phyloP scores from a whole-genome alignment of 306 rosid genomes.

The Pueraria montana region DNA sequence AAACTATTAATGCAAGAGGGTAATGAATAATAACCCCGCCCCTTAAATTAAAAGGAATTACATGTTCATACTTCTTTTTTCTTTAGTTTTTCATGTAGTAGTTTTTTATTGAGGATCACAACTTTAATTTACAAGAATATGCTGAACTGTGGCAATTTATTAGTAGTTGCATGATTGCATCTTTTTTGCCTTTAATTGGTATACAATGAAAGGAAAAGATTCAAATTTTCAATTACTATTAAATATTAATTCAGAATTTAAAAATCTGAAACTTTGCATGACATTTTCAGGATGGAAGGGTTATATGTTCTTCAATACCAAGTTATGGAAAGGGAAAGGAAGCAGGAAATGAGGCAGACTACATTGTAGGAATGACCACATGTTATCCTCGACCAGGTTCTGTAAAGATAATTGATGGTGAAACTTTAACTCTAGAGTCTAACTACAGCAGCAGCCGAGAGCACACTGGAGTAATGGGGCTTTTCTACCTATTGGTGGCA shows the following conservation, averaged over 20 bases:
- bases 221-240: no score
- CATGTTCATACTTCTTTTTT: neutral
- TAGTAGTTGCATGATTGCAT: neutral
- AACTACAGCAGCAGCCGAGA: slow-evolving; percentile 47
- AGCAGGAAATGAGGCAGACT: slow-evolving; percentile 72
- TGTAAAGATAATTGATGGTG: slow-evolving; percentile 65
- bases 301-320: slow-evolving; percentile 75
- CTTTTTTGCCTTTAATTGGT: neutral
- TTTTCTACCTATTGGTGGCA: slow-evolving; percentile 74
- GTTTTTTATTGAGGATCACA: neutral
- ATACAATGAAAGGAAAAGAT: neutral
- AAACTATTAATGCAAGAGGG: slow-evolving; percentile 27
- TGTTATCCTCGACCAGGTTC: slow-evolving; percentile 81
- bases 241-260: neutral
- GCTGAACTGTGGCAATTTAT: neutral
- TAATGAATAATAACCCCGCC: neutral
- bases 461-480: slow-evolving; percentile 85
- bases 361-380: slow-evolving; percentile 82
- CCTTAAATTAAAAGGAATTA: neutral
- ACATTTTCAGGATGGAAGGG: slow-evolving; percentile 69
- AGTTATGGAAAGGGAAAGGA: slow-evolving; percentile 75
- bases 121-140: neutral
- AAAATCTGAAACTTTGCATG: neutral
- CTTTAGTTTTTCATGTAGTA: neutral
- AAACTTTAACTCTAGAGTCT: slow-evolving; percentile 61